A percentile compares a stretch with the other conserved stretches of the same genome.
Conservation (phyloP, 768 basidiomycete species). For the Boletus fagicola region DNA sequence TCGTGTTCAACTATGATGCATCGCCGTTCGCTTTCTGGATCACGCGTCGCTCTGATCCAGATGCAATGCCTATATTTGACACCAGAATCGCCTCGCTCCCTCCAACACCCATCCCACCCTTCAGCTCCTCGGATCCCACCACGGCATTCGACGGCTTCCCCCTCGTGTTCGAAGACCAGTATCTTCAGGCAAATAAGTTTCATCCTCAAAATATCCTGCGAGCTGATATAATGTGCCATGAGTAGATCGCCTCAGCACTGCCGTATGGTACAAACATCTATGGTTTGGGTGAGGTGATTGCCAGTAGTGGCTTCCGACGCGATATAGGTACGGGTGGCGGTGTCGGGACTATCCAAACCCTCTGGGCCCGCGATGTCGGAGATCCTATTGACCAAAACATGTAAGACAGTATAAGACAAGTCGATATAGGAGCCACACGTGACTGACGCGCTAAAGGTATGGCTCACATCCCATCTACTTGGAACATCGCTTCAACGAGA, state of each 20-base stretch:
- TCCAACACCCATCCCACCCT: conserved; percentile 53
- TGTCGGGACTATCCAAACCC: conserved; percentile 58
- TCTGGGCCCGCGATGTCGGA: conserved; percentile 62
- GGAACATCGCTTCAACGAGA: conserved; percentile 64
- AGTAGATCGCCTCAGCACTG: conserved; percentile 60
- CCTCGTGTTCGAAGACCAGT: conserved; percentile 77
- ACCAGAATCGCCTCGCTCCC: conserved; percentile 65
- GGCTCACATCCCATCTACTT: conserved; percentile 72
- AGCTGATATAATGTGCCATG: not conserved
- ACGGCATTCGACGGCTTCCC: conserved; percentile 63
- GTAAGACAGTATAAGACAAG: conserved; percentile 51
- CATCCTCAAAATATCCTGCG: not conserved
- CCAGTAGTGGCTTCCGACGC: conserved; percentile 66
- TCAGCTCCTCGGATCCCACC: conserved; percentile 48
- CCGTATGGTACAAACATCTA: conserved; percentile 71
- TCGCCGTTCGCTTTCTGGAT: conserved; percentile 81
- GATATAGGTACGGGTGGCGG: conserved; percentile 51
- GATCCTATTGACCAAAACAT: conserved; percentile 68
- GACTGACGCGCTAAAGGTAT: conserved; percentile 42
- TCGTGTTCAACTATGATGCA: conserved; percentile 64
- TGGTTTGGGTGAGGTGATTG: conserved; percentile 71
- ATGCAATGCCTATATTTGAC: conserved; percentile 61
- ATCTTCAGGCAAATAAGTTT: conserved; percentile 53
- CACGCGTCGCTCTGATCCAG: conserved; percentile 59
- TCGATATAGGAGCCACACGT: not conserved